These are phyloP conservation scores for Stagonosporopsis chrysanthemi DNA, from an alignment of 2,329 filamentous ascomycete genomes.

Conservation along the genomic window DNA sequence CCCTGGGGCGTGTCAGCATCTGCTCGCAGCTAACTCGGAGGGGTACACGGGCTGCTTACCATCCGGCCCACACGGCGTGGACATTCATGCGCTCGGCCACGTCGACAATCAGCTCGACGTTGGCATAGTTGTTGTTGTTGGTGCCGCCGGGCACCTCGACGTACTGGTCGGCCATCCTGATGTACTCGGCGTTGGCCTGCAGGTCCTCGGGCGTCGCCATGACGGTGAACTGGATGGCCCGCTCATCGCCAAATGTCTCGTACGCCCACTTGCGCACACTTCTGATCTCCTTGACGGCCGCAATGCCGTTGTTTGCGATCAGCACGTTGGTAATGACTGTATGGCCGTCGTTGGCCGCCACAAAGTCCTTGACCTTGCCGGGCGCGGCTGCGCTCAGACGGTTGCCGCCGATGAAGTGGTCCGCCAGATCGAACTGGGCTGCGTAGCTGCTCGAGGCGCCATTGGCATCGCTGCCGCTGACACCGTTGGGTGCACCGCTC, in stretches of 20 bases:
- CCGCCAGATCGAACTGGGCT: slow-evolving; percentile 80
- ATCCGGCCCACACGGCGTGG: slow-evolving; percentile 98
- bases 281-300: slow-evolving; percentile 98
- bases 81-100: slow-evolving; percentile 98
- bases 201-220: slow-evolving; percentile 99
- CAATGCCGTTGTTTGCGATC: slow-evolving; percentile 99
- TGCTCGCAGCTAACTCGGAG: no score
- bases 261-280: slow-evolving; percentile 99
- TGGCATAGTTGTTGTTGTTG: slow-evolving; percentile 99
- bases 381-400: slow-evolving; percentile 80
- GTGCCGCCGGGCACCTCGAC: slow-evolving; percentile 98
- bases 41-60: slow-evolving; percentile 64
- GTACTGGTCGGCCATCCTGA: slow-evolving; percentile 99
- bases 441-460: slow-evolving; percentile 71
- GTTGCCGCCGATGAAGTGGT: slow-evolving; percentile 98
- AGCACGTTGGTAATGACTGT: slow-evolving; percentile 98
- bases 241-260: slow-evolving; percentile 98
- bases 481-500: slow-evolving; percentile 41
- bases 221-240: slow-evolving; percentile 98
- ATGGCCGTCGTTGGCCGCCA: slow-evolving; percentile 86
- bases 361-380: slow-evolving; percentile 95
- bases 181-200: slow-evolving; percentile 97
- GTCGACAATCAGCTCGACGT: slow-evolving; percentile 98
- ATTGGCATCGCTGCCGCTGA: slow-evolving; percentile 56
- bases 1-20: slow-evolving; percentile 51